phyloP scores from a whole-genome alignment of 2,329 filamentous ascomycete species.

The Cercospora citrullina region DNA sequence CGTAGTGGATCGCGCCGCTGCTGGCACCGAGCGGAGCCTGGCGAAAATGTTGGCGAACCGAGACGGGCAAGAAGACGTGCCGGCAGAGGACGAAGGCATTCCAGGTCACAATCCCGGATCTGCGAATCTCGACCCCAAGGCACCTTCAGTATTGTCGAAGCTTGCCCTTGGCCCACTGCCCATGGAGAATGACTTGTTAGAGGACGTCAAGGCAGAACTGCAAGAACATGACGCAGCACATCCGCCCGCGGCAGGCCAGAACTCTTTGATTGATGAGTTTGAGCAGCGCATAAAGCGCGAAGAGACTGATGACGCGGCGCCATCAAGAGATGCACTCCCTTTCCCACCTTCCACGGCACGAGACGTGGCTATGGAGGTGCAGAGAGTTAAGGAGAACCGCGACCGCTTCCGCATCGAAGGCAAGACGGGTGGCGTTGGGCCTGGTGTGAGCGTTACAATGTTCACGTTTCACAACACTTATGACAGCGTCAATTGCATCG shows the following conservation, averaged over 20 bases:
- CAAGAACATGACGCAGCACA: conserved; percentile 79
- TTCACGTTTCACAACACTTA: conserved; percentile 98
- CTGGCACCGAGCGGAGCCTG: conserved; percentile 60
- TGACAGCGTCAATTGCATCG: conserved; percentile 86
- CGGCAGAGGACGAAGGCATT: conserved; percentile 68
- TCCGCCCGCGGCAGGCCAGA: conserved; percentile 68
- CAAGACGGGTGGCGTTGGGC: conserved; percentile 77
- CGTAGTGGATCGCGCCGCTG: conserved; percentile 57
- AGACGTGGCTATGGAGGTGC: conserved; percentile 91
- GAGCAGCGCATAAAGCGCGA: conserved; percentile 82
- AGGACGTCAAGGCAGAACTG: conserved; percentile 83
- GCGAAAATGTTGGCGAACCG: conserved; percentile 59
- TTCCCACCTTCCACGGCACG: conserved; percentile 83
- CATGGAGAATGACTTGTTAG: conserved; percentile 77
- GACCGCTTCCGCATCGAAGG: conserved; percentile 88
- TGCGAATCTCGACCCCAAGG: conserved; percentile 59
- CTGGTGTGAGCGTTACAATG: conserved; percentile 88
- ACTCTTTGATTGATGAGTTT: conserved; percentile 81
- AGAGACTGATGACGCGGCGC: conserved; percentile 81
- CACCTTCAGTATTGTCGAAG: conserved; percentile 58
- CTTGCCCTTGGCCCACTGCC: conserved; percentile 79
- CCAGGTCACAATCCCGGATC: conserved; percentile 67
- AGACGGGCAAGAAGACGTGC: conserved; percentile 57
- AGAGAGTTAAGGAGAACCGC: conserved; percentile 87
- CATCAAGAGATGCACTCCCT: conserved; percentile 75